phyloP scores from a whole-genome alignment of 208 protist genomes.

The Leishmania turanica region DNA sequence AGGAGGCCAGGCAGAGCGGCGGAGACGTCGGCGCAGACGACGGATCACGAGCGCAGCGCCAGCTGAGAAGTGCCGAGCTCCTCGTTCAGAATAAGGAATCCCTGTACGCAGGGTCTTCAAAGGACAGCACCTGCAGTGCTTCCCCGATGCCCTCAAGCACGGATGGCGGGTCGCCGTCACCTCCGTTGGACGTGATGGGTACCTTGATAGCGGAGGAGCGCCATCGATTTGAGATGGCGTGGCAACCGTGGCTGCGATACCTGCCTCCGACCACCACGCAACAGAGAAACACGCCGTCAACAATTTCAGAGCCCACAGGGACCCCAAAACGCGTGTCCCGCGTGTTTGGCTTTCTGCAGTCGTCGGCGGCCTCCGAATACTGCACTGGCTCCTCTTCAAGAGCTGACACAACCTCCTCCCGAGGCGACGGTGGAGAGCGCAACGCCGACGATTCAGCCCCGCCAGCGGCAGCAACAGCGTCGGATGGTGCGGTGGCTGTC shows the following conservation, averaged over 20 bases:
- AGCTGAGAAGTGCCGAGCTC: not conserved
- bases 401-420: not conserved
- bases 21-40: not conserved
- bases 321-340: not conserved
- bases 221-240: not conserved
- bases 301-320: not conserved
- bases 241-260: slow-evolving; percentile 23
- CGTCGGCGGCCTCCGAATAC: not conserved
- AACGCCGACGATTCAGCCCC: not conserved
- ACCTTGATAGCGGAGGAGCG: slow-evolving; percentile 7
- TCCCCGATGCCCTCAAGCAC: not conserved
- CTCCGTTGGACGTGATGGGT: not conserved
- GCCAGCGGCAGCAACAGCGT: not conserved
- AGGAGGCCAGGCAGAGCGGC: not conserved
- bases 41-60: not conserved
- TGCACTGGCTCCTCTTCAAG: not conserved
- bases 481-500: not conserved
- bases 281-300: too few relatives aligned
- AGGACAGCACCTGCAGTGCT: not conserved
- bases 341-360: not conserved
- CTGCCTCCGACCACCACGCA: not conserved
- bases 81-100: not conserved
- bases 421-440: not conserved
- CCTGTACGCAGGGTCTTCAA: not conserved
- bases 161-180: not conserved